These are phyloP conservation scores for Triticum aestivum DNA, from an alignment of 176 grass and related monocot species.

Conservation along the genomic window IWGSC_CS_RefSeq_v2.1 NC_057799.1:568210664-568211163, in stretches of 20 bases:
- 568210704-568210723: constrained; percentile 69
- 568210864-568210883: constrained; percentile 60
- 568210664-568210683: constrained; percentile 81
- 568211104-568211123: not conserved
- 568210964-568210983: not conserved
- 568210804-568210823: constrained; percentile 66
- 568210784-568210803: constrained; percentile 81
- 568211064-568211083: not conserved
- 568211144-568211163: not conserved
- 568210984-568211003: not conserved
- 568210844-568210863: constrained; percentile 47
- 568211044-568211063: not conserved
- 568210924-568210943: not conserved
- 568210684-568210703: constrained; percentile 89
- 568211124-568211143: not conserved
- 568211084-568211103: not conserved
- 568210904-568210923: not conserved
- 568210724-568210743: constrained; percentile 78
- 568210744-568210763: constrained; percentile 84
- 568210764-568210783: constrained; percentile 89
- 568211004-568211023: not conserved
- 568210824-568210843: constrained; percentile 76
- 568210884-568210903: constrained; percentile 5
- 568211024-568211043: not conserved
- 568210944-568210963: not conserved